These are phyloP conservation scores for Ganoderma boninense DNA, from an alignment of 1,284 basidiomycete genomes.

Conservation along the genomic window DNA sequence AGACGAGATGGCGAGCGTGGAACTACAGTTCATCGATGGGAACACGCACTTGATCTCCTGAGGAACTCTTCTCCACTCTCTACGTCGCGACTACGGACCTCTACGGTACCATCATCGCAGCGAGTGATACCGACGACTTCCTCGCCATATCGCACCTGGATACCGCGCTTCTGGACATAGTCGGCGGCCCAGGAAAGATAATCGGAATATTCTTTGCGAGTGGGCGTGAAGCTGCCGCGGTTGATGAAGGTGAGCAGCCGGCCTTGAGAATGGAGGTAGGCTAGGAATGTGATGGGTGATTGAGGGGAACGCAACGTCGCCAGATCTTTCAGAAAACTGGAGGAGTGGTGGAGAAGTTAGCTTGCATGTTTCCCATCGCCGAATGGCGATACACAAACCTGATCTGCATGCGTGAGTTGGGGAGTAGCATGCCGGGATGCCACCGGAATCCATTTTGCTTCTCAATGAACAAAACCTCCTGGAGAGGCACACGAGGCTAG, in stretches of 20 bases:
- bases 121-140: slow-evolving; percentile 54
- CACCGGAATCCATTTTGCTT: slow-evolving; percentile 57
- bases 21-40: slow-evolving; percentile 22
- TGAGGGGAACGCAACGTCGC: slow-evolving; percentile 64
- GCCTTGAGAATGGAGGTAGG: slow-evolving; percentile 61
- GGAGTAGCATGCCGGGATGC: slow-evolving; percentile 69
- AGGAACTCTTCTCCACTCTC: slow-evolving; percentile 45
- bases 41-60: slow-evolving; percentile 52
- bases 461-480: slow-evolving; percentile 60
- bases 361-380: slow-evolving; percentile 5
- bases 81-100: slow-evolving; percentile 48
- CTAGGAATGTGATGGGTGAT: slow-evolving; percentile 65
- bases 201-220: slow-evolving; percentile 59
- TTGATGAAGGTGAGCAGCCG: slow-evolving; percentile 57
- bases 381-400: slow-evolving; percentile 43
- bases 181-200: slow-evolving; percentile 64
- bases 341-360: slow-evolving; percentile 22
- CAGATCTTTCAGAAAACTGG: slow-evolving; percentile 66
- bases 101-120: slow-evolving; percentile 45
- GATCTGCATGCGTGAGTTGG: slow-evolving; percentile 67
- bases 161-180: slow-evolving; percentile 52
- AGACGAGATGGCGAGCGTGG: slow-evolving; percentile 19
- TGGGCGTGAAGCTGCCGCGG: slow-evolving; percentile 45
- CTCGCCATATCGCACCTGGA: slow-evolving; percentile 57
- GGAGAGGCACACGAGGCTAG: slow-evolving; percentile 32